Evolutionary conservation across 75 land plant species (phyloP).

Genomic region (Picea sitchensis): DNA sequence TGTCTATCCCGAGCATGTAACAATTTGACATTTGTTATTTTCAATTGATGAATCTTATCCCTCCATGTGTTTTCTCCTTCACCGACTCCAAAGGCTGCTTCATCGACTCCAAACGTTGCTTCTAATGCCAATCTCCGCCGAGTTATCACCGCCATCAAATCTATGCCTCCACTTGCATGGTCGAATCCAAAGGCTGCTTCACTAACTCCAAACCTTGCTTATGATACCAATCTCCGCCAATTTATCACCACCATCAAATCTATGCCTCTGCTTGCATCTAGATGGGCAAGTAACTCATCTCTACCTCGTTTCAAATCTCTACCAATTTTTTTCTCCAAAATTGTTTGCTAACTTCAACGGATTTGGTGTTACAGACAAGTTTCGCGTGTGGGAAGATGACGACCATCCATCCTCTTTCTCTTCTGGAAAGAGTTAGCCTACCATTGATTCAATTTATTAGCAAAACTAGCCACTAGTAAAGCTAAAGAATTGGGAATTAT

Average conservation of each 20-base stretch:
- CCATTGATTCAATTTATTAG: constrained; percentile 66
- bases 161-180: no score
- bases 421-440: constrained; percentile 27
- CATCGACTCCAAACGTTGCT: no score
- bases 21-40: no score
- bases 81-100: no score
- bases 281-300: no score
- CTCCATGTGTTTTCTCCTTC: no score
- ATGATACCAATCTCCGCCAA: no score
- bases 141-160: constrained; percentile 45
- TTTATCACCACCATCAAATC: no score
- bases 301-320: not conserved
- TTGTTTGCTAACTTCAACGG: not conserved
- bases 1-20: no score
- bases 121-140: constrained; percentile 28
- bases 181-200: constrained; percentile 31
- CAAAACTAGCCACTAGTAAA: constrained; percentile 56
- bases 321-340: not conserved
- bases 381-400: constrained; percentile 37
- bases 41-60: no score
- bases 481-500: constrained; percentile 54
- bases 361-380: constrained; percentile 14
- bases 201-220: constrained; percentile 2
- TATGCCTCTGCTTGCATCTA: no score
- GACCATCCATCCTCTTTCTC: constrained; percentile 26